Percentiles rank a stretch among this genome's conserved stretches.
Conservation (phyloP, 1,139 yeast species). For the Kurtzmaniella quercitrusa region DNA sequence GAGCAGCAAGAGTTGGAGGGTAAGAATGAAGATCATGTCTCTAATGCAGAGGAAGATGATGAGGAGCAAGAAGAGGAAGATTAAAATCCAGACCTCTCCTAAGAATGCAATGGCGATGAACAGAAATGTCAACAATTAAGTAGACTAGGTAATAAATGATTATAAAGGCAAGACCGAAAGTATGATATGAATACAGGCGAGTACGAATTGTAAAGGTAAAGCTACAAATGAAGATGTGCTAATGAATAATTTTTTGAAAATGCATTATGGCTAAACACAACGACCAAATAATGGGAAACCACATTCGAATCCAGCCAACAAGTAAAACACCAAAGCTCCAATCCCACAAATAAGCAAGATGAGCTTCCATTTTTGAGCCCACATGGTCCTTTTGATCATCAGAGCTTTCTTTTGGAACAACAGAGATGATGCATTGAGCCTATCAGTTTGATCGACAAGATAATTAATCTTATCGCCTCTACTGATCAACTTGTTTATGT, state of each 20-base stretch:
- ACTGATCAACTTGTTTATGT: conserved; percentile 63
- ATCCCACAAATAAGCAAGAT: conserved; percentile 27
- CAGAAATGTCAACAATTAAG: background rate
- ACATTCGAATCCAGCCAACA: conserved; percentile 46
- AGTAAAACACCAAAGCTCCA: conserved; percentile 29
- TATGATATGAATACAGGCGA: conserved; percentile 13
- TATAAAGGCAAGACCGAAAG: conserved; percentile 10
- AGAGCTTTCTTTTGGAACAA: conserved; percentile 73
- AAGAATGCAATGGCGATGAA: no score
- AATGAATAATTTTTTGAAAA: background rate
- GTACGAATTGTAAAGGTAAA: no score
- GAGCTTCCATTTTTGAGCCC: conserved; percentile 57
- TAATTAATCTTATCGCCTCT: conserved; percentile 77
- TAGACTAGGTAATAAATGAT: conserved; percentile 7
- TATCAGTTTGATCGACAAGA: conserved; percentile 78
- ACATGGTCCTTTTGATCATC: conserved; percentile 59
- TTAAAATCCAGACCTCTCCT: no score
- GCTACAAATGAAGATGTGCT: background rate
- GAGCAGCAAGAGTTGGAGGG: conserved; percentile 20
- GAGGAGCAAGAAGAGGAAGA: conserved; percentile 13
- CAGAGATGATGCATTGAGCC: conserved; percentile 63
- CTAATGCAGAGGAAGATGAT: conserved; percentile 17
- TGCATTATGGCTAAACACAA: conserved; percentile 17
- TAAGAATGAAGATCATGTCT: conserved; percentile 11
- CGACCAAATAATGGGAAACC: conserved; percentile 43